Base-by-base conservation (phyloP, 2,329 filamentous ascomycete genomes). In the Xylaria sp. region DNA sequence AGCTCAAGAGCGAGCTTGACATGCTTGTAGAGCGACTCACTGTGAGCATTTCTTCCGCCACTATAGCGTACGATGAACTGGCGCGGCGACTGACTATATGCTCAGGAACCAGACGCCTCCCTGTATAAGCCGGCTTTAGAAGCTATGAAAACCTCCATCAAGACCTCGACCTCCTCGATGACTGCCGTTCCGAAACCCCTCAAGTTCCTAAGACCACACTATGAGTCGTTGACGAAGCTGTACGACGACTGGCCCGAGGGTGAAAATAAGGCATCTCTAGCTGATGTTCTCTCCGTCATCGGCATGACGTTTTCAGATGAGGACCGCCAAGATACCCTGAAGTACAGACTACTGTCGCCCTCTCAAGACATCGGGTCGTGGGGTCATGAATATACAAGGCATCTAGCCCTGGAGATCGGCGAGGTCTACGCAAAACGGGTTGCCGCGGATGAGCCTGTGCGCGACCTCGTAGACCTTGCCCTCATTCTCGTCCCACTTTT, bases 261-360 rank as follows among this genome's bases (percentile, higher is more conserved):
- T 72, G 89, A 94, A 62, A 90, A 97, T 83, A 97, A 97, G 88
- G 93, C 91, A 70, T 89, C 94, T 3, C 85, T 99, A 73, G 97
- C 96, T 55, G 97, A 99, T 83, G 96, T 97, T 75, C 86, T 99
- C 61, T 99, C 96, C 15, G 96, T 99, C 58, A 92, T 99, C 75
- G 96, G 95, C 71, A 99, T 99, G 96, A 99, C 96, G 64, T 98
- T 95, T 80, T 97, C 95, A 58, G 95, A 98, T 78, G 96, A 98
- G 82, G 94, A 97, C 77, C 91, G 94, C 80, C 90, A 97, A 82
- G 96, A 99, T 81, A 98, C 96, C 59, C 88, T 99, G 77, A 98
- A 97, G 83, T 99, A 96, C 85, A 91, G 96, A 73, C 87, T 99
- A 61, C 87, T 98, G 69, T 92, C 95, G 43, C 94, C 94, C 36